Conservation (phyloP, 352 stramenopile species). For the Pythium guiyangense region DNA sequence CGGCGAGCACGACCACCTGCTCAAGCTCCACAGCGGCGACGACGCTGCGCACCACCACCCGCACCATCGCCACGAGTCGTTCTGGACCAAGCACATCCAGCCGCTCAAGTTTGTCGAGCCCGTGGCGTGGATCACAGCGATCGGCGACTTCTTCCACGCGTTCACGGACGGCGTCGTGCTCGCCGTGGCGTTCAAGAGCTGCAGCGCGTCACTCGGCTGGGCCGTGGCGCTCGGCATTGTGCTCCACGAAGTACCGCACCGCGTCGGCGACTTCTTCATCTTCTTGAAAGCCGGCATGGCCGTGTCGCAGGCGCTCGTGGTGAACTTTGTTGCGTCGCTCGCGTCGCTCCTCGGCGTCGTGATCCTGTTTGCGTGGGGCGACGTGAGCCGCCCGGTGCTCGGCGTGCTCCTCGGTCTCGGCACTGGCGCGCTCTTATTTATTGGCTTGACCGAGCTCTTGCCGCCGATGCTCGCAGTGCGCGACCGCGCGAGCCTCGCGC, state of each 20-base stretch:
- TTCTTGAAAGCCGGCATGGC: slow-evolving; percentile 17
- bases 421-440: slow-evolving; percentile 13
- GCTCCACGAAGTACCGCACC: slow-evolving; percentile 22
- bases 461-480: slow-evolving; percentile 16
- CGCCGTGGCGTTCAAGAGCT: slow-evolving; percentile 20
- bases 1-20: background rate
- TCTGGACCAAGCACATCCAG: slow-evolving; percentile 8
- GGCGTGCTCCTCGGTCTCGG: slow-evolving; percentile 23
- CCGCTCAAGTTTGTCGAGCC: slow-evolving; percentile 14
- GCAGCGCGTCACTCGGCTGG: slow-evolving; percentile 17
- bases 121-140: slow-evolving; percentile 23
- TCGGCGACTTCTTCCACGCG: slow-evolving; percentile 21
- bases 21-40: background rate
- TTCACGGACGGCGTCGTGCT: slow-evolving; percentile 22
- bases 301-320: slow-evolving; percentile 12
- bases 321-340: slow-evolving; percentile 18
- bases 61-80: background rate
- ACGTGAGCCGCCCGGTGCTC: slow-evolving; percentile 20
- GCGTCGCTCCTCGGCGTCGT: slow-evolving; percentile 14
- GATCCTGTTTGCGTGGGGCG: slow-evolving; percentile 11
- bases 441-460: slow-evolving; percentile 8
- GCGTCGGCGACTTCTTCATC: slow-evolving; percentile 24
- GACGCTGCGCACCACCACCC: background rate
- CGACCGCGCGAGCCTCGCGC: slow-evolving; percentile 1
- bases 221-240: slow-evolving; percentile 18